Evolutionary conservation across 2,329 filamentous ascomycete genomes (phyloP).

Genomic region (Cordyceps pruinosa): DNA sequence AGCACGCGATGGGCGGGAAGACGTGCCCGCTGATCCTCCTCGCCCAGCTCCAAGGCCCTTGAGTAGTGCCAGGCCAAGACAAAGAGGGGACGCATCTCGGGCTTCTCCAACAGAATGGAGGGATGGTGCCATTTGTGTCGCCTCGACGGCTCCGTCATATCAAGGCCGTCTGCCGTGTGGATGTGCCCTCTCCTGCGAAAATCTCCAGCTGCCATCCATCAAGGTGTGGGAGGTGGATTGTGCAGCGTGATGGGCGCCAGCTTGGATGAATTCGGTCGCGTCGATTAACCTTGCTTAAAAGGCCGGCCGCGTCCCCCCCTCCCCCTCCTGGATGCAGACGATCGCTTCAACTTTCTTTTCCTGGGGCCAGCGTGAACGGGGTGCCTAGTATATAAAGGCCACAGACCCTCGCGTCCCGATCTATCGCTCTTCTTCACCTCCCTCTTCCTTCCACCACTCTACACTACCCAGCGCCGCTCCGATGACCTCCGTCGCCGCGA

Average conservation of each 20-base stretch:
- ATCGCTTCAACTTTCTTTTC: background rate
- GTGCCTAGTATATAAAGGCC: no score
- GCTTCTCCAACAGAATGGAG: background rate
- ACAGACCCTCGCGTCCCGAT: background rate
- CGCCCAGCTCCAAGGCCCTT: background rate
- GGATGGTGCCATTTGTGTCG: background rate
- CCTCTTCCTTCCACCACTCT: background rate
- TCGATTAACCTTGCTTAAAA: conserved; percentile 1
- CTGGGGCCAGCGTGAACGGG: no score
- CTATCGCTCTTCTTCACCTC: background rate
- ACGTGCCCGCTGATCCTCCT: background rate
- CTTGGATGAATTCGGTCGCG: conserved; percentile 4
- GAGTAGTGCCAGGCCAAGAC: background rate
- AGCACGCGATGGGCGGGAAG: background rate
- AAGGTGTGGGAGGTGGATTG: conserved; percentile 8
- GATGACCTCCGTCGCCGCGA: conserved; percentile 19
- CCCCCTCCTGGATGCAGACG: background rate
- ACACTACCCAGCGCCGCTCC: background rate
- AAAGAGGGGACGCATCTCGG: background rate
- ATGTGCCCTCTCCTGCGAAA: background rate
- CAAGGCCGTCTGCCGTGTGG: background rate
- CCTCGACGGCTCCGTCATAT: background rate
- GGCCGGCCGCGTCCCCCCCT: background rate
- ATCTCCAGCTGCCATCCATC: conserved; percentile 3
- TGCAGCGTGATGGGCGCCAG: background rate